Base-by-base conservation (phyloP, 2,329 filamentous ascomycete species). In the Eutypa lata region DNA sequence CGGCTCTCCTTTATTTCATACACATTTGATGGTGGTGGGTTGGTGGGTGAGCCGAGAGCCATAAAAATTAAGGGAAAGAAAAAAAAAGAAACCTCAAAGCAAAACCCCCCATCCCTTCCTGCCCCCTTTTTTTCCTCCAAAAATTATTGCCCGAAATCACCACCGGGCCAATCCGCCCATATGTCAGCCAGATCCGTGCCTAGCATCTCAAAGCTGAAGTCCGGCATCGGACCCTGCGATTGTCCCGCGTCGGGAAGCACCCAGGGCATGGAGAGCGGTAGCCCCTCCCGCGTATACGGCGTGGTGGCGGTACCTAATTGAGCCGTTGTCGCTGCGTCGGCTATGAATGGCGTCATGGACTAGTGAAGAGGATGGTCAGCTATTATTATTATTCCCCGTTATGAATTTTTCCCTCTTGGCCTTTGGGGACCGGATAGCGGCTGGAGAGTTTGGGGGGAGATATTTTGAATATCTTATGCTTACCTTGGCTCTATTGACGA, bases 121-220 rank as follows among this genome's bases (percentile, higher is more conserved):
- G 26, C 6, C 5, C 6, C 26, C 26, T 31, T 31, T 10, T 31
- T 31, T 31, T 31, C 10, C 6, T 31, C 26, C 26, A 53, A 44
- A 6, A 8, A 28, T 57, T 21, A 64, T n/a, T 53, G 7, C 7
- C n/a, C n/a, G 26, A 65, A 60, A 44, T 63, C 64, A 35, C 46
- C 49, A 10, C 50, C 54, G 11, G 53, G 60, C 61, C 60, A 68
- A 47, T 79, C 78, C 40, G 77, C 79, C 79, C 79, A 82, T 50
- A 82, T 69, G 57, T 82, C 79, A 54, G 81, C 80, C 48, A 82
- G 64, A 56, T 81, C 80, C 50, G 79, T 71, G 3, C 79, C 79
- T 47, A 82, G 66, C 43, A 79, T 67, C 60, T 81, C 79, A 48
- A 82, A 73, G 59, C 74, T 81, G 54, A 79, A 78, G 52, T 82